These are phyloP conservation scores for Kodamaea nitidulidarum DNA, from an alignment of 805 yeast species.

Conservation along the genomic window DNA sequence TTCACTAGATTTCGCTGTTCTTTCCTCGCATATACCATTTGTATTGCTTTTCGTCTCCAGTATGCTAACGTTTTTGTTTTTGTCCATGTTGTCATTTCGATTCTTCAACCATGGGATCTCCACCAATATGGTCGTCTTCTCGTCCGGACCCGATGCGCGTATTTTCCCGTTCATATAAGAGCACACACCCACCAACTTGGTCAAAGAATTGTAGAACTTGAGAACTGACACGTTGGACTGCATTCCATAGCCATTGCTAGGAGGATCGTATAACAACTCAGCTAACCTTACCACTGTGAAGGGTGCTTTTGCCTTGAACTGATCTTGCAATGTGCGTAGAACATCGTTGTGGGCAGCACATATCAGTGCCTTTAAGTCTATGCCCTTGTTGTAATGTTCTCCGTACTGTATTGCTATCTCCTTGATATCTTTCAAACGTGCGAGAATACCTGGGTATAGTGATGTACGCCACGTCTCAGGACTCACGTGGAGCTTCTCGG, in stretches of 20 bases:
- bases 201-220: constrained; percentile 46
- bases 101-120: constrained; percentile 29
- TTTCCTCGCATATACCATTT: too few species aligned
- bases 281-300: constrained; percentile 47
- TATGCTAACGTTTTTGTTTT: neutral
- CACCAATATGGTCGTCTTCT: constrained; percentile 18
- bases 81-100: constrained; percentile 1
- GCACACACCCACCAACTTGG: constrained; percentile 27
- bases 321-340: constrained; percentile 27
- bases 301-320: constrained; percentile 38
- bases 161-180: constrained; percentile 25
- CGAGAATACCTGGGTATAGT: neutral
- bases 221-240: constrained; percentile 23
- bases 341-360: constrained; percentile 17
- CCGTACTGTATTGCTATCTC: neutral
- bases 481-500: constrained; percentile 1
- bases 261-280: constrained; percentile 44
- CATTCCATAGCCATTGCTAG: constrained; percentile 28
- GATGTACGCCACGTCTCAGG: neutral
- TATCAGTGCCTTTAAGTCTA: constrained; percentile 10
- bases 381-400: constrained; percentile 9
- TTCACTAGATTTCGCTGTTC: too few species aligned
- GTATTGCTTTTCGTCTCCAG: too few species aligned
- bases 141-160: constrained; percentile 7
- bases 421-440: constrained; percentile 1